Percentiles rank a stretch among this genome's conserved stretches.
Conservation (phyloP, 352 stramenopile species). For the Globisporangium spinosum region DNA sequence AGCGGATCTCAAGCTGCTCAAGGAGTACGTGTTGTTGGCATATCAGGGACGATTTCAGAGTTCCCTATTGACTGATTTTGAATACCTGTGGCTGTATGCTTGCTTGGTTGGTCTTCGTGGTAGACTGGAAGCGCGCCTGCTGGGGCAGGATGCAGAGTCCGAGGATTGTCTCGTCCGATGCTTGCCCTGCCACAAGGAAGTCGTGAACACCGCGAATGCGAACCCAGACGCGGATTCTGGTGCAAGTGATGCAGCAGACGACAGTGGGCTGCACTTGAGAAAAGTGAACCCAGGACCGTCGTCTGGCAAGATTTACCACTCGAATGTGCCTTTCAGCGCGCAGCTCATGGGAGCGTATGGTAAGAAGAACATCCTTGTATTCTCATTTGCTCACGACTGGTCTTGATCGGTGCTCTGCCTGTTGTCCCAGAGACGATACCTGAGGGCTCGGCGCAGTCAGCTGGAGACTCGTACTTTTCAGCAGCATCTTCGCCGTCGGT, state of each 20-base stretch:
- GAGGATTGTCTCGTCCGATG: constrained; percentile 71
- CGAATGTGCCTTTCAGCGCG: constrained; percentile 55
- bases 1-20: constrained; percentile 56
- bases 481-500: not conserved
- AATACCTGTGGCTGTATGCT: not conserved
- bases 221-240: constrained; percentile 17
- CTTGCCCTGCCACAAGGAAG: constrained; percentile 68
- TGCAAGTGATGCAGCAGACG: constrained; percentile 25
- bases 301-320: constrained; percentile 56
- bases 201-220: constrained; percentile 22
- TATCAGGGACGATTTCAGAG: not conserved
- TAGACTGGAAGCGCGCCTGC: constrained; percentile 51
- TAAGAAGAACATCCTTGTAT: constrained; percentile 2
- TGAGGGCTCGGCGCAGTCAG: constrained; percentile 10
- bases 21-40: constrained; percentile 41
- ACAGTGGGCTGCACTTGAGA: constrained; percentile 17
- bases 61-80: not conserved
- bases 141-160: constrained; percentile 41
- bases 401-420: not conserved
- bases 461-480: not conserved
- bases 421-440: constrained; percentile 13
- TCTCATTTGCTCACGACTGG: not conserved
- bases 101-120: not conserved
- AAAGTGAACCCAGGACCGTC: constrained; percentile 53
- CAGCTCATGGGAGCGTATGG: constrained; percentile 21